Conservation (phyloP, 306 rosid species). For the Leucaena leucocephala region DNA sequence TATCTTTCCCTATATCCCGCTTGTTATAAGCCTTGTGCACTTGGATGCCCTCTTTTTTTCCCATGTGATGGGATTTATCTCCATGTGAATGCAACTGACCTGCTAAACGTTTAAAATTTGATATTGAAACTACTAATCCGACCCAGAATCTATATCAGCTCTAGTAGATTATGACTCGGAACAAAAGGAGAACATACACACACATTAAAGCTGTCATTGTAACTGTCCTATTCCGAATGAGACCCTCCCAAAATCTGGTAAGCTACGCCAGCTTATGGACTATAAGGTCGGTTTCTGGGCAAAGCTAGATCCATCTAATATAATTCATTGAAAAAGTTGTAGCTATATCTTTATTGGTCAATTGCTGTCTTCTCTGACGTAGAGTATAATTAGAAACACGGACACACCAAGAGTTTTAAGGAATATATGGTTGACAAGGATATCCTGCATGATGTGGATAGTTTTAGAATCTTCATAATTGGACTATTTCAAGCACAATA, state of each 20-base stretch:
- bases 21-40: too few species aligned
- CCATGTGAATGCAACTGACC: too few species aligned
- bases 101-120: too few species aligned
- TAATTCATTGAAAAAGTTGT: not conserved
- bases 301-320: slow-evolving; percentile 4
- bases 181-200: not conserved
- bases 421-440: slow-evolving; percentile 11
- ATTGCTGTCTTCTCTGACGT: not conserved
- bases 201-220: not conserved
- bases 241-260: not conserved
- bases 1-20: too few species aligned
- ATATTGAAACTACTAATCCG: not conserved
- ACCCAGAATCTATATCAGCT: not conserved
- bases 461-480: slow-evolving; percentile 28
- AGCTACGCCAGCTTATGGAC: slow-evolving; percentile 3
- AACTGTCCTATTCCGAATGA: not conserved
- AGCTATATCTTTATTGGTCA: not conserved
- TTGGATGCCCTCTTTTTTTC: too few species aligned
- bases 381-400: slow-evolving; percentile 1
- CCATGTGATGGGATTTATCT: too few species aligned
- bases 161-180: not conserved
- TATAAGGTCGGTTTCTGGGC: not conserved
- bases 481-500: slow-evolving; percentile 20
- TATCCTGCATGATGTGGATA: slow-evolving; percentile 19
- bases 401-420: not conserved